These are phyloP conservation scores for Scutellaria baicalensis DNA, from an alignment of 257 asterid genomes.

Conservation along the genomic window DNA sequence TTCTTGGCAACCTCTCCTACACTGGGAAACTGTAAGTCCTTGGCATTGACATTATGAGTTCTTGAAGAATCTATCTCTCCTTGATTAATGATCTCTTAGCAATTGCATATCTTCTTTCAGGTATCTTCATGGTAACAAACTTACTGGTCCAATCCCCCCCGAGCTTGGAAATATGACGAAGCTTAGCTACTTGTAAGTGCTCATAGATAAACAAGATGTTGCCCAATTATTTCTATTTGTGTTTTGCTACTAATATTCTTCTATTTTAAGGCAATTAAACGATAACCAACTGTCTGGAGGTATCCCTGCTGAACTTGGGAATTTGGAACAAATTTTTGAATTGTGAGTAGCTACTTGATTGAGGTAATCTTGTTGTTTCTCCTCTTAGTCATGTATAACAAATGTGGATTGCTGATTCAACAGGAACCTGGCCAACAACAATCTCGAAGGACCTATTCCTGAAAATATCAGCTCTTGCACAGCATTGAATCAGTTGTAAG, in stretches of 20 bases:
- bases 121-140: conserved; percentile 97
- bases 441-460: conserved; percentile 85
- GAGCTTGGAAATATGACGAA: conserved; percentile 93
- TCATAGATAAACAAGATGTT: neutral
- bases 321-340: conserved; percentile 87
- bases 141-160: conserved; percentile 75
- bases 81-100: neutral
- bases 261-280: conserved; percentile 73
- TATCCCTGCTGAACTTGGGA: conserved; percentile 88
- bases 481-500: conserved; percentile 89
- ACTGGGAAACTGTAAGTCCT: conserved; percentile 90
- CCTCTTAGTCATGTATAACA: neutral
- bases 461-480: conserved; percentile 91
- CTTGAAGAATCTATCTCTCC: neutral
- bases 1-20: conserved; percentile 87
- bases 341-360: conserved; percentile 38
- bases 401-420: neutral
- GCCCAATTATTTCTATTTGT: neutral
- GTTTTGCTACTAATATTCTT: neutral
- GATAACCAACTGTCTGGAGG: conserved; percentile 69
- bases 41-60: neutral
- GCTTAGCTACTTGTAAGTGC: conserved; percentile 87
- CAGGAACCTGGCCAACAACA: conserved; percentile 85
- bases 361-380: neutral
- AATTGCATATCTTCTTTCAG: conserved; percentile 19